Base-by-base conservation (phyloP, 495 filamentous ascomycete genomes). In the Penicillium ucsense region DNA sequence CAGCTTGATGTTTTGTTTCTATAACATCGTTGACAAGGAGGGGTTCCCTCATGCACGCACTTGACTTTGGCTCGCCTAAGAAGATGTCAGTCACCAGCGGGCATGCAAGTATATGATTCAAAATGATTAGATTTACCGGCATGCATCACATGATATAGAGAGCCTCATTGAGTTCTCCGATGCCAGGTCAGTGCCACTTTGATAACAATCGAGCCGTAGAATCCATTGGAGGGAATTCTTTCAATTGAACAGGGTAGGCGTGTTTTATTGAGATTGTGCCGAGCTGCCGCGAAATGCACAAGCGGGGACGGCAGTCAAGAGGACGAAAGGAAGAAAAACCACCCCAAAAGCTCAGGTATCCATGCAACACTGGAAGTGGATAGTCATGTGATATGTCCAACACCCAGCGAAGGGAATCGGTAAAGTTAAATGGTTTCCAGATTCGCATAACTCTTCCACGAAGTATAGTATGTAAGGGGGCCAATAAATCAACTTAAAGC, bases 141-240 rank as follows among this genome's bases (percentile, higher is more conserved):
- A 72, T 46, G 53, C 53, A 53, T 65, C 61, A 59, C 68, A 72
- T 31, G 68, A 72, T 52, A 68, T 66, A 31, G 68, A 72, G 35
- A 72, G 51, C 29, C 68, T 59, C 68, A 72, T 71, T 41, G 38
- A 44, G 35, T 8, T 35, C 28, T 12, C 41, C 2, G 20, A 20
- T 20, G 20, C 20, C 20, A 20, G 20, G 20, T 20, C 20, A 20
- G 20, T 20, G 20, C 20, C 20, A 20, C 1, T 20, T 20, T 20
- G 20, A 12, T 10, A 4, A 3, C 12, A 30, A 8, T n/a, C 12
- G 45, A 35, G 9, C 40, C 5, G 10, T 10, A 27, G 11, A 12
- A 2, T 11, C 31, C 31, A 47, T 47, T 0, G n/a, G 34, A 3
- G 6, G 27, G 11, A 6, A 4, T 1, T 33, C n/a, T 32, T 28